A percentile compares a stretch with the other conserved stretches of the same genome.
These are phyloP conservation scores for Sarocladiaceae sp. DNA, from an alignment of 2,329 filamentous ascomycete genomes.

Conservation along the genomic window DNA sequence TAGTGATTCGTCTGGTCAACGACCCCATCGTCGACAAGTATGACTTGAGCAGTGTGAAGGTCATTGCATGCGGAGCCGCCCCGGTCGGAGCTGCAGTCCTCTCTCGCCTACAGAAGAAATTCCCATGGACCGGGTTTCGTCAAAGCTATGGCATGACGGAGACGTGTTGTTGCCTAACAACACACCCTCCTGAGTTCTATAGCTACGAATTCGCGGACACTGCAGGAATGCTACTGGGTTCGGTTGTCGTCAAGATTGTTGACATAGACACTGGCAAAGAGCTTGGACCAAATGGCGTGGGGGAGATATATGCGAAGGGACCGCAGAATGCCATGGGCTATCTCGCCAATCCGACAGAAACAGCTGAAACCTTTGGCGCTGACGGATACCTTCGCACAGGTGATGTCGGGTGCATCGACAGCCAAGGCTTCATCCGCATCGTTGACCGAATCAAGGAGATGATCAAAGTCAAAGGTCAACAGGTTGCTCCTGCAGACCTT, in stretches of 20 bases:
- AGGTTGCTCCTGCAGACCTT: constrained; percentile 80
- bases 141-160: constrained; percentile 83
- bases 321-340: constrained; percentile 75
- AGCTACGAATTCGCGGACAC: constrained; percentile 12
- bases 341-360: constrained; percentile 73
- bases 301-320: too few relatives aligned
- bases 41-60: not conserved
- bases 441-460: constrained; percentile 60
- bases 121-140: constrained; percentile 15
- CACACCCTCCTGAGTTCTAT: constrained; percentile 56
- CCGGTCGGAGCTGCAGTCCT: constrained; percentile 9
- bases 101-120: constrained; percentile 10
- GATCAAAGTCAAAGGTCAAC: constrained; percentile 61
- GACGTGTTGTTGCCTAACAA: constrained; percentile 69
- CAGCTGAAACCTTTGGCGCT: constrained; percentile 66
- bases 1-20: not conserved
- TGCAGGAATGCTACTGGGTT: constrained; percentile 28
- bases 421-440: constrained; percentile 72
- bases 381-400: constrained; percentile 72
- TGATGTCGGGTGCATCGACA: constrained; percentile 69
- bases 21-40: not conserved
- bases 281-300: constrained; percentile 72
- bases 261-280: constrained; percentile 47
- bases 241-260: constrained; percentile 69
- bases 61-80: not conserved